These are phyloP conservation scores for Hansenula lynferdii DNA, from an alignment of 1,139 yeast genomes.

Conservation along the genomic window DNA sequence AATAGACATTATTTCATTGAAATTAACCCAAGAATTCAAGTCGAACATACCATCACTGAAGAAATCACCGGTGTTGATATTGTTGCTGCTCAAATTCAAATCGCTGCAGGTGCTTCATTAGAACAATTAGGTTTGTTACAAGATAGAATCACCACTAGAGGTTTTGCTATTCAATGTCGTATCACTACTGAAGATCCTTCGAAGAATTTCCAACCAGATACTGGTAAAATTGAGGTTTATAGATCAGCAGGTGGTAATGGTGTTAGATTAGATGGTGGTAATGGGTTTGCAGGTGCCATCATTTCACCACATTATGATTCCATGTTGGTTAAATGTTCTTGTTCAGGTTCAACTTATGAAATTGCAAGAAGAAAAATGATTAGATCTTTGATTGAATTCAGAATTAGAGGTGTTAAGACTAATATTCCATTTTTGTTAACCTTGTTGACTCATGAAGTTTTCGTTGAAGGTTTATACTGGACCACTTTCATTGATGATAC, in stretches of 20 bases:
- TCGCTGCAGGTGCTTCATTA: constrained; percentile 97
- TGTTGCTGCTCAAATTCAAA: constrained; percentile 98
- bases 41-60: constrained; percentile 98
- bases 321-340: constrained; percentile 95
- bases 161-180: constrained; percentile 98
- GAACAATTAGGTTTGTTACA: constrained; percentile 89
- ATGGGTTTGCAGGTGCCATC: constrained; percentile 98
- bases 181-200: constrained; percentile 98
- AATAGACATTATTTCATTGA: constrained; percentile 97
- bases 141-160: constrained; percentile 92
- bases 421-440: constrained; percentile 95
- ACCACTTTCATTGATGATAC: constrained; percentile 98
- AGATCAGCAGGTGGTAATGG: constrained; percentile 99
- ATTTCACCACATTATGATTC: constrained; percentile 98
- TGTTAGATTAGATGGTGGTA: constrained; percentile 98
- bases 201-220: constrained; percentile 96
- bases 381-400: constrained; percentile 92
- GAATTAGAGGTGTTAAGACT: constrained; percentile 98
- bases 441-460: constrained; percentile 87
- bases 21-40: constrained; percentile 98
- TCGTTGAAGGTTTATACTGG: constrained; percentile 89
- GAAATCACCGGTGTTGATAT: constrained; percentile 98
- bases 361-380: constrained; percentile 97
- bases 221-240: constrained; percentile 97
- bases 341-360: constrained; percentile 95